Conservation (phyloP, 2,329 filamentous ascomycete genomes). For the Cercospora sp. region DNA sequence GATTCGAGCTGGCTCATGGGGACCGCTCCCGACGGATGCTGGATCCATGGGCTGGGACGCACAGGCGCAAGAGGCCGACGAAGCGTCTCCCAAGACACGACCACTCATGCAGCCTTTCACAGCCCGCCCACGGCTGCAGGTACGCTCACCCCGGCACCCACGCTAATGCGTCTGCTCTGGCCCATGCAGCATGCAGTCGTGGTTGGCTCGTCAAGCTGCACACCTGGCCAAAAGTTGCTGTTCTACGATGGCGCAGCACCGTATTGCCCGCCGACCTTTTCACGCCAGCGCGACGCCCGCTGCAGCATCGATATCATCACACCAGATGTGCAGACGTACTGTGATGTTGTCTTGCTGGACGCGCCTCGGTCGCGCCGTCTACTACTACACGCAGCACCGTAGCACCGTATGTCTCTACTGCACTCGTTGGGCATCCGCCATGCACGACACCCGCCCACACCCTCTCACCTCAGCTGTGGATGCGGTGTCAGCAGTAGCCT, state of each 20-base stretch:
- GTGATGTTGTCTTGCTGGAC: no score
- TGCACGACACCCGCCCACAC: not conserved
- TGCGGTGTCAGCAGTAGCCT: slow-evolving; percentile 17
- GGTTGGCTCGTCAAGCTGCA: slow-evolving; percentile 18
- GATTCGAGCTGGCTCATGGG: slow-evolving; percentile 34
- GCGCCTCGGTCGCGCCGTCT: no score
- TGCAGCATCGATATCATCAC: not conserved
- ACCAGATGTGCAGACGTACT: not conserved
- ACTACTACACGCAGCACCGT: not conserved
- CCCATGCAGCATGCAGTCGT: slow-evolving; percentile 15
- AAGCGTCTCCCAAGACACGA: slow-evolving; percentile 6
- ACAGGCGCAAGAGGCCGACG: slow-evolving; percentile 8
- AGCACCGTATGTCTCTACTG: not conserved
- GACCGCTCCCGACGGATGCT: slow-evolving; percentile 30
- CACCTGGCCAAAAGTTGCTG: slow-evolving; percentile 18
- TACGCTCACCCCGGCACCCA: slow-evolving; percentile 20
- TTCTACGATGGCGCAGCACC: slow-evolving; percentile 5
- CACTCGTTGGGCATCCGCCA: not conserved
- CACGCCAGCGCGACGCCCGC: not conserved
- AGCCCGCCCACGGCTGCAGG: slow-evolving; percentile 19
- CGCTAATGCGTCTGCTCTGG: slow-evolving; percentile 13
- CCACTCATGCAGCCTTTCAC: slow-evolving; percentile 16
- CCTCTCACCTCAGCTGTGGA: not conserved
- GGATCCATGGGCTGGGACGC: slow-evolving; percentile 24
- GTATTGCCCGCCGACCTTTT: not conserved